These are phyloP conservation scores for Ustilago vetiveriae DNA, from an alignment of 1,284 basidiomycete species.

Conservation along the genomic window DNA sequence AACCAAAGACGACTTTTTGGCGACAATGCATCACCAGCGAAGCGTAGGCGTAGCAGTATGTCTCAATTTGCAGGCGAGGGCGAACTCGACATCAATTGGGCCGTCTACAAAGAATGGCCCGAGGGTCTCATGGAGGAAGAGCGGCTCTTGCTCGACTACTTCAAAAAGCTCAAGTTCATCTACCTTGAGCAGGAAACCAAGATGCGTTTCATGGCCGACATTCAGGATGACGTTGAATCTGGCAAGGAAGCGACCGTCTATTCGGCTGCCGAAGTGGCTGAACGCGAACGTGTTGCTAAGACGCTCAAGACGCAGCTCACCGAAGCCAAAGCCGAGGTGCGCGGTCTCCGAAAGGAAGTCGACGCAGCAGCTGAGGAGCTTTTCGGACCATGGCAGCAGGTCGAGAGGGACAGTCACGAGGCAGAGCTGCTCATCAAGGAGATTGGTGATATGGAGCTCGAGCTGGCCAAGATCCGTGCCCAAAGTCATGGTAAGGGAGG, in stretches of 20 bases:
- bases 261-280: slow-evolving; percentile 54
- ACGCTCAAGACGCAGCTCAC: slow-evolving; percentile 59
- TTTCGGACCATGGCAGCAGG: slow-evolving; percentile 45
- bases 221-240: slow-evolving; percentile 59
- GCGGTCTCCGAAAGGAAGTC: slow-evolving; percentile 48
- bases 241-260: slow-evolving; percentile 60
- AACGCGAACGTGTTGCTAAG: slow-evolving; percentile 51
- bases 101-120: slow-evolving; percentile 57
- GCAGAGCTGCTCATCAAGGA: slow-evolving; percentile 50
- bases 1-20: slow-evolving; percentile 35
- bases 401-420: slow-evolving; percentile 42
- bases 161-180: slow-evolving; percentile 64
- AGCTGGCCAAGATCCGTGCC: slow-evolving; percentile 56
- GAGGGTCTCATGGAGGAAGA: slow-evolving; percentile 56
- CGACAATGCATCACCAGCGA: slow-evolving; percentile 37
- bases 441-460: slow-evolving; percentile 61
- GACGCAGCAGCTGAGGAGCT: slow-evolving; percentile 49
- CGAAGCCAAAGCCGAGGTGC: slow-evolving; percentile 55
- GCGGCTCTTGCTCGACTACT: slow-evolving; percentile 56
- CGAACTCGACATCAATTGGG: slow-evolving; percentile 59
- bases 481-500: slow-evolving; percentile 48
- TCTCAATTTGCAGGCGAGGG: slow-evolving; percentile 40
- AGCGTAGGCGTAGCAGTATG: slow-evolving; percentile 48
- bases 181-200: slow-evolving; percentile 64
- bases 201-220: slow-evolving; percentile 59